Evolutionary conservation across 306 rosid genomes (phyloP).

Genomic region (Geum urbanum): DNA sequence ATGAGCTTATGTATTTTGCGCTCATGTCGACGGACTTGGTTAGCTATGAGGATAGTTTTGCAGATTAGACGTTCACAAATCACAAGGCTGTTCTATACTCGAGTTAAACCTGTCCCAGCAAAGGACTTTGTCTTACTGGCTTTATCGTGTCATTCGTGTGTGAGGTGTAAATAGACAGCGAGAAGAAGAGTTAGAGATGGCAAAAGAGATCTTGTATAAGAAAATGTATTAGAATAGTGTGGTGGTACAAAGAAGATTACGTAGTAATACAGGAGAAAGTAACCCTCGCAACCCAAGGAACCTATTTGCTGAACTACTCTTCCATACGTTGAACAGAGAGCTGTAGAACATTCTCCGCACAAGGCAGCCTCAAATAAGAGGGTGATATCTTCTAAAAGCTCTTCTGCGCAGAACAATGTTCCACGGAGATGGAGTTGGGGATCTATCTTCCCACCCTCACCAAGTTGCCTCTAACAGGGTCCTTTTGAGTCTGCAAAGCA

Average conservation of each 20-base stretch:
- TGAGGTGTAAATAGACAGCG: not conserved
- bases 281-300: not conserved
- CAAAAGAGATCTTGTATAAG: not conserved
- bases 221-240: not conserved
- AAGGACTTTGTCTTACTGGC: too few relatives aligned
- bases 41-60: too few relatives aligned
- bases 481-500: slow-evolving; percentile 6
- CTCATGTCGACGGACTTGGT: too few relatives aligned
- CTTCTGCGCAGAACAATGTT: not conserved
- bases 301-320: not conserved
- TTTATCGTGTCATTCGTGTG: not conserved
- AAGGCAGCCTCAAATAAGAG: slow-evolving; percentile 3
- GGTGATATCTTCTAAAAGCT: not conserved
- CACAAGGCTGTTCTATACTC: too few relatives aligned
- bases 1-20: not conserved
- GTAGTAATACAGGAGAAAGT: not conserved
- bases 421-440: not conserved
- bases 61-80: too few relatives aligned
- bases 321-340: slow-evolving; percentile 1
- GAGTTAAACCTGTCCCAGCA: too few relatives aligned
- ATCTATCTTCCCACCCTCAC: not conserved
- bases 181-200: slow-evolving; percentile 3
- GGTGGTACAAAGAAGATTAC: not conserved
- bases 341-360: not conserved
- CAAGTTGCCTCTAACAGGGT: slow-evolving; percentile 4